Conservation (phyloP, 768 basidiomycete genomes). For the Psilocybe cyanescens region DNA sequence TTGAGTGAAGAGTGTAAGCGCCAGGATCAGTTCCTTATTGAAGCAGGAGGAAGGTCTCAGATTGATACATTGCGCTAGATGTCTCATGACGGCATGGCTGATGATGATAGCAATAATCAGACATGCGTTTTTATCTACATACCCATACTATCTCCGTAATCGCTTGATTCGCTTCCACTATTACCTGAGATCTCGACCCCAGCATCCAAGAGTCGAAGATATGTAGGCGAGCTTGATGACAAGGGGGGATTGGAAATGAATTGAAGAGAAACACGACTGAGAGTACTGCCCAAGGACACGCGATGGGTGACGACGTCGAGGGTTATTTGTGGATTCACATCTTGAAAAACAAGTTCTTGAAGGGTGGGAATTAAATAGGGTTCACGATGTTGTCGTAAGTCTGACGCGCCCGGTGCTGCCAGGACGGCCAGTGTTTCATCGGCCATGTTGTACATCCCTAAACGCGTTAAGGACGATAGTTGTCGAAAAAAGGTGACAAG, state of each 20-base stretch:
- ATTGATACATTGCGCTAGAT: not conserved
- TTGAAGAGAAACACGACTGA: conserved; percentile 23
- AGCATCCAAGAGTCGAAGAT: conserved; percentile 8
- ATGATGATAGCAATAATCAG: too few species aligned
- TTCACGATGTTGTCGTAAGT: not conserved
- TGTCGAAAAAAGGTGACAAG: conserved; percentile 31
- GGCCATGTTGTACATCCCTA: conserved; percentile 26
- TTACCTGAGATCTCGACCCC: conserved; percentile 17
- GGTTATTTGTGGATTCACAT: conserved; percentile 25
- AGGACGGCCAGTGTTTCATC: conserved; percentile 27
- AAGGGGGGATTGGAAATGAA: conserved; percentile 15
- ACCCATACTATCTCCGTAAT: not conserved
- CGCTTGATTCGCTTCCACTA: not conserved
- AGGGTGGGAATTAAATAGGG: conserved; percentile 24
- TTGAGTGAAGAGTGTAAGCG: not conserved
- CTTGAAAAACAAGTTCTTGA: conserved; percentile 29
- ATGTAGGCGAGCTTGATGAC: not conserved
- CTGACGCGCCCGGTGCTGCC: not conserved
- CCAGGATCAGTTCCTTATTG: not conserved
- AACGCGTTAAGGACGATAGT: conserved; percentile 25
- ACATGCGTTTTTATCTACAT: not conserved
- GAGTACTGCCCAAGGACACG: not conserved
- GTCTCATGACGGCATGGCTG: not conserved
- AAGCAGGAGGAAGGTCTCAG: not conserved
- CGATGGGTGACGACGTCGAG: conserved; percentile 24